phyloP scores from a whole-genome alignment of 768 basidiomycete species.

The Russula brevipes region DNA sequence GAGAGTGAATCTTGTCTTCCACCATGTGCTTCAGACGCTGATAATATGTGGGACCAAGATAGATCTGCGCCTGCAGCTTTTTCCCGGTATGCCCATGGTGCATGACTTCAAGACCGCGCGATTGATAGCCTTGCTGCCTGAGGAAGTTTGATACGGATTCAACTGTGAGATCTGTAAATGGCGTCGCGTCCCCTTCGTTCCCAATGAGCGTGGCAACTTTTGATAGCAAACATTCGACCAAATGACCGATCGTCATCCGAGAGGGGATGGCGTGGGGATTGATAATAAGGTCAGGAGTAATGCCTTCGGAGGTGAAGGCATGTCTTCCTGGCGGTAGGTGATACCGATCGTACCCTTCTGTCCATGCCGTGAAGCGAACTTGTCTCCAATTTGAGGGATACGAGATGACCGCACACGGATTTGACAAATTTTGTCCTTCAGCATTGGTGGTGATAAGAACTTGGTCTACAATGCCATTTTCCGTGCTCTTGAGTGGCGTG shows the following conservation, averaged over 20 bases:
- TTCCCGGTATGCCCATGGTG: constrained; percentile 98
- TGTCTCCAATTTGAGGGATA: constrained; percentile 97
- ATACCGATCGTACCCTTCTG: constrained; percentile 99
- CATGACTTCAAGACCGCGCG: constrained; percentile 96
- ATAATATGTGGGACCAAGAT: constrained; percentile 98
- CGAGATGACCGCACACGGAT: constrained; percentile 93
- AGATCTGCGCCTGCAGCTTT: constrained; percentile 96
- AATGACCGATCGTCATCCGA: constrained; percentile 99
- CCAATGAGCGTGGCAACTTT: constrained; percentile 96
- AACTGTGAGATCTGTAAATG: constrained; percentile 96
- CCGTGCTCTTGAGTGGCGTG: constrained; percentile 95
- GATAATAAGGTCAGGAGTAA: constrained; percentile 95
- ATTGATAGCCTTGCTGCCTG: constrained; percentile 88
- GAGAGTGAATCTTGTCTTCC: constrained; percentile 98
- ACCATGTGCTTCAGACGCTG: constrained; percentile 99
- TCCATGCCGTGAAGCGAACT: constrained; percentile 98
- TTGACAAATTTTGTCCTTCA: constrained; percentile 99
- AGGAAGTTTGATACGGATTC: constrained; percentile 95
- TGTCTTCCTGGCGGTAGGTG: constrained; percentile 98
- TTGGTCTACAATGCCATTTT: constrained; percentile 96
- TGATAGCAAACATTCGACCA: constrained; percentile 95
- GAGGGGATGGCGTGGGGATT: constrained; percentile 99
- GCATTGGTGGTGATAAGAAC: constrained; percentile 94
- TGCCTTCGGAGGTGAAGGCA: constrained; percentile 97
- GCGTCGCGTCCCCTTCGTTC: constrained; percentile 97